Percentiles rank a stretch among this genome's conserved stretches.
phyloP scores from a whole-genome alignment of 352 stramenopile species.

The Globisporangium nunn region DNA sequence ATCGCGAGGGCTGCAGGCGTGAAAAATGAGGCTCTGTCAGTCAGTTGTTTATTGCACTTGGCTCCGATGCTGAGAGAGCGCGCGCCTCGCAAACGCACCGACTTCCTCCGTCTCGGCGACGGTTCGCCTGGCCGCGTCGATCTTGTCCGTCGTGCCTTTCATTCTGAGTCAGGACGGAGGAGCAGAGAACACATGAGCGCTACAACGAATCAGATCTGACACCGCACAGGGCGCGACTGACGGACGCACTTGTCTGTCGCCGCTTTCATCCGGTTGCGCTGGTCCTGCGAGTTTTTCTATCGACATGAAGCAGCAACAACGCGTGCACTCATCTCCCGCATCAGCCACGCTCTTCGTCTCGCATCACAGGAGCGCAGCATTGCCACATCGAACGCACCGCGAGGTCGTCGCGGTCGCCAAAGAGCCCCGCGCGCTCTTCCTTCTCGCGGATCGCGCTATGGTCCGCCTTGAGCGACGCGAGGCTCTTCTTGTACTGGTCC shows the following conservation, averaged over 20 bases:
- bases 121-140: slow-evolving; percentile 71
- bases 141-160: slow-evolving; percentile 77
- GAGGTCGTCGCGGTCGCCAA: slow-evolving; percentile 68
- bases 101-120: slow-evolving; percentile 85
- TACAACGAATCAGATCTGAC: not conserved
- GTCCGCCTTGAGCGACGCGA: slow-evolving; percentile 72
- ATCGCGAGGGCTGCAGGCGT: slow-evolving; percentile 53
- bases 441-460: slow-evolving; percentile 80
- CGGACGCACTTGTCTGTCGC: slow-evolving; percentile 71
- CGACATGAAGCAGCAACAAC: not conserved
- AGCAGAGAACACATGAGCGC: not conserved
- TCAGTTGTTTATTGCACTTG: too few relatives aligned
- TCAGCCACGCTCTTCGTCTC: too few relatives aligned
- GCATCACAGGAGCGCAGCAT: not conserved
- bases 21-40: not conserved
- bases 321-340: not conserved
- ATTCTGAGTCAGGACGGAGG: slow-evolving; percentile 32
- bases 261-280: slow-evolving; percentile 70
- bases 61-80: not conserved
- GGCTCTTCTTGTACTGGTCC: slow-evolving; percentile 86
- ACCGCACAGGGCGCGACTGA: too few relatives aligned
- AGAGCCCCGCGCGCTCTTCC: slow-evolving; percentile 77
- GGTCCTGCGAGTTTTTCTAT: slow-evolving; percentile 55
- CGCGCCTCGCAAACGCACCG: slow-evolving; percentile 26
- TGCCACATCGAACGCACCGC: slow-evolving; percentile 18